These are phyloP conservation scores for Dacryopinax spathularia DNA, from an alignment of 768 basidiomycete species.

Conservation along the genomic window DNA sequence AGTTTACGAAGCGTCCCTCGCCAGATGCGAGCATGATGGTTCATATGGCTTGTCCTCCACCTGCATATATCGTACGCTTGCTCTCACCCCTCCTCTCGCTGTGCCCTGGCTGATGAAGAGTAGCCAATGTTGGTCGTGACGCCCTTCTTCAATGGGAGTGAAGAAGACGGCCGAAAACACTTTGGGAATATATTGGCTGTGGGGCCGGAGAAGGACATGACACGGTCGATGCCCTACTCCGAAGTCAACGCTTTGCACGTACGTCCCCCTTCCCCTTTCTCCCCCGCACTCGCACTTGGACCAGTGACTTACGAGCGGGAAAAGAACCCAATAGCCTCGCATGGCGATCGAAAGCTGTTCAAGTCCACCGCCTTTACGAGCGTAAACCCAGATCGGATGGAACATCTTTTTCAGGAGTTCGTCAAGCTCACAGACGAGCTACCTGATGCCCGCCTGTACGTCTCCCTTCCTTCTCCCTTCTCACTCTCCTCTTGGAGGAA, in stretches of 20 bases:
- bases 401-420: background rate
- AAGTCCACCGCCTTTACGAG: background rate
- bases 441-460: background rate
- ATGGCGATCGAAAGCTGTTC: slow-evolving; percentile 3
- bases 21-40: background rate
- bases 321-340: background rate
- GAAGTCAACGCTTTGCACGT: background rate
- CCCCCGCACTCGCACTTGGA: background rate
- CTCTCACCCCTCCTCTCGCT: background rate
- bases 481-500: too few species aligned
- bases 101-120: background rate
- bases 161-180: background rate
- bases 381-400: background rate
- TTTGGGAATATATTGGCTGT: slow-evolving; percentile 1
- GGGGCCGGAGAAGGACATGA: background rate
- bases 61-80: background rate
- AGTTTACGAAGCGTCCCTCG: background rate
- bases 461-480: too few species aligned
- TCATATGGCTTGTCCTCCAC: background rate
- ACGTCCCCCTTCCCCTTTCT: background rate
- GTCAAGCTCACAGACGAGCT: background rate
- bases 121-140: background rate
- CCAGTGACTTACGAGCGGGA: background rate
- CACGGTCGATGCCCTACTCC: background rate
- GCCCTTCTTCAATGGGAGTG: slow-evolving; percentile 6